Percentiles rank a stretch among this genome's conserved stretches.
Evolutionary conservation across 768 basidiomycete genomes (phyloP).

Genomic region (Candolleomyces aberdarensis): DNA sequence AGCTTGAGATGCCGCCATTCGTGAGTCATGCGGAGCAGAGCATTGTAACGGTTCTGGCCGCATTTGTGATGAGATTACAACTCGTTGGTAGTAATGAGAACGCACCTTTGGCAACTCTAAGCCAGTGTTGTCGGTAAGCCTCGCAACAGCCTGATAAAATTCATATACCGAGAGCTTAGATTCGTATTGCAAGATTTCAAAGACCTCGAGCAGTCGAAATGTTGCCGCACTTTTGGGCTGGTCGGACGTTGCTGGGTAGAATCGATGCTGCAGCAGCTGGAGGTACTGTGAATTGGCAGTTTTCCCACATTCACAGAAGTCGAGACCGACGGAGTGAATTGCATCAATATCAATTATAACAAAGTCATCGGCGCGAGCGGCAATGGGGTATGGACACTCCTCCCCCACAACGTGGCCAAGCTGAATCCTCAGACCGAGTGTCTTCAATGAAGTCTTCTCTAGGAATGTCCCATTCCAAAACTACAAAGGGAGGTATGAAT

Average conservation of each 20-base stretch:
- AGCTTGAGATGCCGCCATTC: neutral
- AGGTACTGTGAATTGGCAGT: neutral
- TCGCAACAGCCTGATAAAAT: conserved; percentile 23
- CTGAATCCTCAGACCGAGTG: too few relatives aligned
- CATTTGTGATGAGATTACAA: too few relatives aligned
- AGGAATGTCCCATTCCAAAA: too few relatives aligned
- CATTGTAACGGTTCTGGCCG: neutral
- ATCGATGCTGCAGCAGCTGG: neutral
- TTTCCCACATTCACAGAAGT: neutral
- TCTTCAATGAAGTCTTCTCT: too few relatives aligned
- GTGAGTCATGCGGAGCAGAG: neutral
- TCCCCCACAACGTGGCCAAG: too few relatives aligned
- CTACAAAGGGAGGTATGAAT: too few relatives aligned
- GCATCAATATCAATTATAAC: neutral
- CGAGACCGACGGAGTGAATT: neutral
- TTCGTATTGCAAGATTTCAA: conserved; percentile 20
- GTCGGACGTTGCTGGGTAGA: neutral
- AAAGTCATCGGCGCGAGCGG: neutral
- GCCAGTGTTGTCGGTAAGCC: conserved; percentile 25
- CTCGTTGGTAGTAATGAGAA: too few relatives aligned
- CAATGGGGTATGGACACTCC: too few relatives aligned
- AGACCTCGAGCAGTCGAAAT: conserved; percentile 21
- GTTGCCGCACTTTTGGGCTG: conserved; percentile 21
- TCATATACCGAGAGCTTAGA: conserved; percentile 29
- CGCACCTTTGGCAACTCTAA: conserved; percentile 1